A percentile compares a stretch with the other conserved stretches of the same genome.
These are phyloP conservation scores for Ceratobasidium sp. DNA, from an alignment of 1,284 basidiomycete species.

Conservation along the genomic window DNA sequence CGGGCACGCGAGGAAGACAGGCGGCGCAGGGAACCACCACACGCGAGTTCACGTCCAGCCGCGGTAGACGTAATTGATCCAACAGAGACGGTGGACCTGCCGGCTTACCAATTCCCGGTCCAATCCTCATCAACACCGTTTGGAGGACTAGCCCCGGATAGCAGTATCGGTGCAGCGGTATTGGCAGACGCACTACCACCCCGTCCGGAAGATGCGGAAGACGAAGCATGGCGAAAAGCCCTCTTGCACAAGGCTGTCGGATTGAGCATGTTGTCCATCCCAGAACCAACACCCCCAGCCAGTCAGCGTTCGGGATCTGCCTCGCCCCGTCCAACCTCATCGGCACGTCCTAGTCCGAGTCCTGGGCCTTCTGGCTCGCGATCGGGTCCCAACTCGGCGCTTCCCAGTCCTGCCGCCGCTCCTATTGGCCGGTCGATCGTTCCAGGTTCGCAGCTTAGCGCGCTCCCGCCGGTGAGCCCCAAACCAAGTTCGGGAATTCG, in stretches of 20 bases:
- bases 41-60: constrained; percentile 48
- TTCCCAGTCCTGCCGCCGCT: neutral
- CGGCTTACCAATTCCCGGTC: constrained; percentile 62
- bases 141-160: constrained; percentile 36
- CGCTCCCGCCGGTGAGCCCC: constrained; percentile 8
- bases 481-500: constrained; percentile 16
- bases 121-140: constrained; percentile 59
- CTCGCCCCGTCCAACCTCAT: constrained; percentile 8
- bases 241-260: constrained; percentile 45
- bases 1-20: constrained; percentile 52
- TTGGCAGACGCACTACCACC: constrained; percentile 43
- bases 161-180: constrained; percentile 40
- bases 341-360: neutral
- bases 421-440: constrained; percentile 25
- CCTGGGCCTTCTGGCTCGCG: constrained; percentile 12
- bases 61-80: constrained; percentile 69
- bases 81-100: constrained; percentile 58
- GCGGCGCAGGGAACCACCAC: constrained; percentile 39
- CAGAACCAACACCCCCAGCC: constrained; percentile 31
- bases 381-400: constrained; percentile 4
- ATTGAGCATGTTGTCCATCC: constrained; percentile 45
- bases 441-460: constrained; percentile 14
- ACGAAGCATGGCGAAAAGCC: constrained; percentile 44
- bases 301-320: constrained; percentile 26
- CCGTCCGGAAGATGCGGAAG: constrained; percentile 36